Base-by-base conservation (phyloP, 768 basidiomycete genomes). In the Tylopilus cervinicoccineus region DNA sequence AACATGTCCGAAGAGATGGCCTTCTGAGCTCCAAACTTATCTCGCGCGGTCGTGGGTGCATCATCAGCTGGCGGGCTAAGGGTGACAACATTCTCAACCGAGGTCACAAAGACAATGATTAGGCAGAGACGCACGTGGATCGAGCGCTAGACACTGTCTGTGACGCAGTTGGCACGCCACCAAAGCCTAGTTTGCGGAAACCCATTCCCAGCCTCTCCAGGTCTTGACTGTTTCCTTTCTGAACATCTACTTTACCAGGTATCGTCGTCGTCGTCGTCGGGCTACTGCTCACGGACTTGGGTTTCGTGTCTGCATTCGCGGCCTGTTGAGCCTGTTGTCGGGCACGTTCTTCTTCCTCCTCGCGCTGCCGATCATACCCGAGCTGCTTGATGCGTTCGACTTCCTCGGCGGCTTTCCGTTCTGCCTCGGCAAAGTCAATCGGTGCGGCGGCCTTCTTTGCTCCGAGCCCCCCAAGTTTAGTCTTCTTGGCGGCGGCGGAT, bases 1-100 rank as follows among this genome's bases (percentile, higher is more conserved):
- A 86, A 97, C 89, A 93, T 93, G 62, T 98, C 96, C 4, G 93
- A 95, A 6, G 94, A 97, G 65, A 99, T 99, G 45, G 81, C 93
- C 64, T 97, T 99, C 65, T 98, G 96, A 50, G 62, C 67, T 2
- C 92, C 90, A 65, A 98, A 99, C 59, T 89, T 91, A 8, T 94
- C 87, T 48, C 93, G 82, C 1, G 96, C 95, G 16, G 79, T 80
- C 5, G 82, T 93, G 0, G 84, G 82, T 23, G 83, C 72, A 44
- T 88, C 81, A 43, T 83, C 85, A 5, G 39, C 64, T 2, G 55
- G 17, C 2, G 70, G 50, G 19, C 64, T 69, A 49, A 27, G 39
- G 34, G 36, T 12, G 19, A 28, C 10, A 40, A n/a, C 29, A 34
- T 47, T 37, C 17, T 52, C 11, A 47, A 41, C 27, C 24, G 11